Evolutionary conservation across 305 asterid species (phyloP).

Genomic region (Andrographis paniculata): DNA sequence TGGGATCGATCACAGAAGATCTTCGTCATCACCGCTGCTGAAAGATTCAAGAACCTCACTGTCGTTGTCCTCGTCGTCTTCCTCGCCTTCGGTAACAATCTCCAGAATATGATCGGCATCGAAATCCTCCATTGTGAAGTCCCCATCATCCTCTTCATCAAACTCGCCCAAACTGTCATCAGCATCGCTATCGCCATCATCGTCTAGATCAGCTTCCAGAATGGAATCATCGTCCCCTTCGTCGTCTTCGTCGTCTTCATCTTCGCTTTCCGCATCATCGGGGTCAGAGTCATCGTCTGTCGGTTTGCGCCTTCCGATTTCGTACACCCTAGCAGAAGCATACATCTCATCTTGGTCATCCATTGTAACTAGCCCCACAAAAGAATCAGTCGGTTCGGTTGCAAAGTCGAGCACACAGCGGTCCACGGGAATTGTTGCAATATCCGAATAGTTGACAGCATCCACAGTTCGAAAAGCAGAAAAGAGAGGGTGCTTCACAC

Average conservation of each 20-base stretch:
- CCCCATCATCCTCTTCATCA: slow-evolving; percentile 79
- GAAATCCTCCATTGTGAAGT: slow-evolving; percentile 60
- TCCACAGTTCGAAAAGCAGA: slow-evolving; percentile 95
- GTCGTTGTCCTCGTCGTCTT: slow-evolving; percentile 75
- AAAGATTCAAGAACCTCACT: slow-evolving; percentile 57
- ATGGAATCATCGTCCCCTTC: slow-evolving; percentile 66
- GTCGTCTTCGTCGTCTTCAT: slow-evolving; percentile 76
- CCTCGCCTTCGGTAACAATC: slow-evolving; percentile 66
- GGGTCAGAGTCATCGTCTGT: slow-evolving; percentile 98
- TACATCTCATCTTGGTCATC: slow-evolving; percentile 98
- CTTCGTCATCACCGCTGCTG: slow-evolving; percentile 79
- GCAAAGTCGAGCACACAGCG: slow-evolving; percentile 96
- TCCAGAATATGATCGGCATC: slow-evolving; percentile 60
- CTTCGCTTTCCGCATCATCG: slow-evolving; percentile 91
- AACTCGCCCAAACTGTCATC: slow-evolving; percentile 57
- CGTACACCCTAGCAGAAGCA: slow-evolving; percentile 89
- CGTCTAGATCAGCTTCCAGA: slow-evolving; percentile 53
- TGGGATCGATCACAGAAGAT: not conserved
- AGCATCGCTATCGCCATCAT: slow-evolving; percentile 61
- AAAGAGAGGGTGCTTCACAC: slow-evolving; percentile 88
- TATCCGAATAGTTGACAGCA: slow-evolving; percentile 88
- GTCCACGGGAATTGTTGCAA: slow-evolving; percentile 85
- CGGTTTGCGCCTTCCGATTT: slow-evolving; percentile 92
- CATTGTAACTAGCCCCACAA: slow-evolving; percentile 86
- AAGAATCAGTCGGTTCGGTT: slow-evolving; percentile 89